Conservation (phyloP, 108 stramenopile species). For the Cyclotella atomus region DNA sequence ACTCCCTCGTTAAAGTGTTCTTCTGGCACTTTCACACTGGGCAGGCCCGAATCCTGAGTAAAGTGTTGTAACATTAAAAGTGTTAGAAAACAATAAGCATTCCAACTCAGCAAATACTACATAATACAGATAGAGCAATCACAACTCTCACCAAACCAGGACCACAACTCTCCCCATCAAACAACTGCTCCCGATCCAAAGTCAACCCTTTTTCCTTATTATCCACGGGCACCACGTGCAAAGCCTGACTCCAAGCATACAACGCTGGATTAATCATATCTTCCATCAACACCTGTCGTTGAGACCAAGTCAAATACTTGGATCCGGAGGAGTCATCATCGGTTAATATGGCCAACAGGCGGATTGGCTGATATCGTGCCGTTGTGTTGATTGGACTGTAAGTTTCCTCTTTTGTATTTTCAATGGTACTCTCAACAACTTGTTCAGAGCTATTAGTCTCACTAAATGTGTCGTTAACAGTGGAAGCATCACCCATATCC, state of each 20-base stretch:
- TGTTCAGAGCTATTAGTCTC: background rate
- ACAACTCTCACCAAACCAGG: constrained; percentile 55
- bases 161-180: constrained; percentile 74
- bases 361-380: constrained; percentile 65
- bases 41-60: constrained; percentile 63
- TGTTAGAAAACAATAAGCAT: background rate
- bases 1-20: constrained; percentile 64
- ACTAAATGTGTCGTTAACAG: background rate
- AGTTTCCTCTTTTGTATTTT: background rate
- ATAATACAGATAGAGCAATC: background rate
- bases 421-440: background rate
- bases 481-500: background rate
- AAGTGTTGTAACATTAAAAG: background rate
- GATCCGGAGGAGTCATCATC: constrained; percentile 60
- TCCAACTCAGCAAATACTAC: background rate
- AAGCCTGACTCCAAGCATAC: constrained; percentile 77
- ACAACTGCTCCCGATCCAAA: constrained; percentile 69
- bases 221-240: constrained; percentile 75
- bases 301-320: constrained; percentile 43
- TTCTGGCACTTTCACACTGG: constrained; percentile 64
- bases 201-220: constrained; percentile 47
- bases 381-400: background rate
- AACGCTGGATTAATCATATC: constrained; percentile 78
- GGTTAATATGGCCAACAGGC: constrained; percentile 70
- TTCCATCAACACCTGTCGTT: constrained; percentile 64